Evolutionary conservation across 139 green algal species (phyloP).

Genomic region (Haematococcus lacustris): DNA sequence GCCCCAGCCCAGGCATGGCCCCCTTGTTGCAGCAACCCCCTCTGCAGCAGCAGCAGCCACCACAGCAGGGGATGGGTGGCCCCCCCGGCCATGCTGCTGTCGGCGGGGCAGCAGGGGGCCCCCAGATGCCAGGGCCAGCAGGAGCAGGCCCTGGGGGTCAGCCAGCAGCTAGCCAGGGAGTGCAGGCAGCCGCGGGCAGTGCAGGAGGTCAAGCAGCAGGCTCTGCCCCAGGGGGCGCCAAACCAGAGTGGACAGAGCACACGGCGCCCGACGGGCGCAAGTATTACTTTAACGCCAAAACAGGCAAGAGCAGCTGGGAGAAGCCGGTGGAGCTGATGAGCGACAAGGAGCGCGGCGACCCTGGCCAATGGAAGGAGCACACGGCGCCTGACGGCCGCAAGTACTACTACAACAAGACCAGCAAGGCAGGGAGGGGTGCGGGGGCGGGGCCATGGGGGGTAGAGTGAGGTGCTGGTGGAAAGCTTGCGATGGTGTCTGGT

Average conservation of each 20-base stretch:
- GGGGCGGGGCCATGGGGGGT: slow-evolving; percentile 17
- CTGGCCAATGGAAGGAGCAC: slow-evolving; percentile 90
- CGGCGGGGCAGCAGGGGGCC: background rate
- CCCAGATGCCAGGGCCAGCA: slow-evolving; percentile 7
- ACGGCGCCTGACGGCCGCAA: slow-evolving; percentile 72
- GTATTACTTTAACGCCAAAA: slow-evolving; percentile 89
- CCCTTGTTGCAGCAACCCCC: background rate
- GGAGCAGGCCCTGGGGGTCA: background rate
- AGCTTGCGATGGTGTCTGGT: slow-evolving; percentile 14
- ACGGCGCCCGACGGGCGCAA: slow-evolving; percentile 76
- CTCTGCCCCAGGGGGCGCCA: slow-evolving; percentile 6
- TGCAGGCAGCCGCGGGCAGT: slow-evolving; percentile 5
- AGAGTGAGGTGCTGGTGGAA: too few relatives aligned
- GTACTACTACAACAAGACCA: slow-evolving; percentile 87
- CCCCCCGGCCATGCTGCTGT: slow-evolving; percentile 1
- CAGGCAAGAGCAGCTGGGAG: slow-evolving; percentile 73
- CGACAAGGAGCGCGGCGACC: slow-evolving; percentile 6
- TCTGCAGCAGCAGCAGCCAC: background rate
- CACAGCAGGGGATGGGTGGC: slow-evolving; percentile 1
- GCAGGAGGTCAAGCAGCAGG: background rate
- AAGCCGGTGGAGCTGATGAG: slow-evolving; percentile 79
- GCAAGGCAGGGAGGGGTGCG: too few relatives aligned
- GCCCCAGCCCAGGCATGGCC: background rate
- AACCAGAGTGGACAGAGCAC: slow-evolving; percentile 84
- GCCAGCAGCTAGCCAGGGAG: background rate